These are phyloP conservation scores for Phytophthora tentaculata DNA, from an alignment of 352 stramenopile genomes.

Conservation along the genomic window DNA sequence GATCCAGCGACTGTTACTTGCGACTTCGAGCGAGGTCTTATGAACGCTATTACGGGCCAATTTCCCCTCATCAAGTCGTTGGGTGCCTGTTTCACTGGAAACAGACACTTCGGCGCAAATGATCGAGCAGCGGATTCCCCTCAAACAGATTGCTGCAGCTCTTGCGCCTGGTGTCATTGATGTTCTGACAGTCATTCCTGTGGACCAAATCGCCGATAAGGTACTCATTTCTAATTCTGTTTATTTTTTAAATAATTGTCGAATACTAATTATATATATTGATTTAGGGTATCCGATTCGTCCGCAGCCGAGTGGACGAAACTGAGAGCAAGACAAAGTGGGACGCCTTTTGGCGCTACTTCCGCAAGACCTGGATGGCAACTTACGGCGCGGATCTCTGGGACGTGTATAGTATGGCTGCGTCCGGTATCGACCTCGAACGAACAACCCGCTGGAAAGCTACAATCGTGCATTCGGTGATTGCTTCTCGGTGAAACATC, in stretches of 20 bases:
- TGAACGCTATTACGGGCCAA: background rate
- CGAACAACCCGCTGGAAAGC: constrained; percentile 6
- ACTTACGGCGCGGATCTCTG: constrained; percentile 7
- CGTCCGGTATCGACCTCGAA: constrained; percentile 3
- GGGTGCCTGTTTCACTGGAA: background rate
- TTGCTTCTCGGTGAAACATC: constrained; percentile 2
- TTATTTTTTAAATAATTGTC: background rate
- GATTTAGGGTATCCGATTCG: constrained; percentile 1
- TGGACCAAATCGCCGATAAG: constrained; percentile 3
- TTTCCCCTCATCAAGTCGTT: background rate
- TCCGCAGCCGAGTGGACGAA: background rate
- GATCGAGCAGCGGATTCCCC: background rate
- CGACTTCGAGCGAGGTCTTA: background rate
- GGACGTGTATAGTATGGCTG: constrained; percentile 11
- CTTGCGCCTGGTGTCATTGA: background rate
- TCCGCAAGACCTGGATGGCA: constrained; percentile 2
- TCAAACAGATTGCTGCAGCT: background rate
- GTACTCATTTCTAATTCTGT: constrained; percentile 2
- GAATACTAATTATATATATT: background rate
- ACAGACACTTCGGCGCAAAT: background rate
- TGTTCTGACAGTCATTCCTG: constrained; percentile 4
- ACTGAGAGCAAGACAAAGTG: constrained; percentile 9
- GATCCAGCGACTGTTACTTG: background rate
- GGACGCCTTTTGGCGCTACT: constrained; percentile 19
- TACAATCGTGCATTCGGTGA: constrained; percentile 18